Evolutionary conservation across 1,284 basidiomycete species (phyloP).

Genomic region (Rhodotorula sp.): DNA sequence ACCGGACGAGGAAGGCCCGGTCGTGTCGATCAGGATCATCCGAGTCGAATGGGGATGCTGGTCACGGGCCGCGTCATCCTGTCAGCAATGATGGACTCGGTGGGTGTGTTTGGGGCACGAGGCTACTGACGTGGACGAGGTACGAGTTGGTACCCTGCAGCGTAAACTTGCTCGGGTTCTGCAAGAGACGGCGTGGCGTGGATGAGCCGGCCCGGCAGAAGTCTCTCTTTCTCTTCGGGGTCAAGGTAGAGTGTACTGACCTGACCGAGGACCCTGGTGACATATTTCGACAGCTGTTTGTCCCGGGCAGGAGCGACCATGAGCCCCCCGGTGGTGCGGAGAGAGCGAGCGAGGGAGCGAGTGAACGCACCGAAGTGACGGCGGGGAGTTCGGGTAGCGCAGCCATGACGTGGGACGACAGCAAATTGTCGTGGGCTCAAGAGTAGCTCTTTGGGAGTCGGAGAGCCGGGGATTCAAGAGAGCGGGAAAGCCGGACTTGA

Average conservation of each 20-base stretch:
- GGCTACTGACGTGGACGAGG: slow-evolving; percentile 57
- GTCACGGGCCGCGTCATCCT: not conserved
- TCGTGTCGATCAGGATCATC: slow-evolving; percentile 78
- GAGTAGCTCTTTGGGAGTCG: too few species aligned
- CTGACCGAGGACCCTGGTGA: slow-evolving; percentile 22
- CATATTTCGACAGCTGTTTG: slow-evolving; percentile 15
- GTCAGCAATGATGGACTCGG: too few species aligned
- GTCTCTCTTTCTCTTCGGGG: too few species aligned
- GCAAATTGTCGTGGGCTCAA: too few species aligned
- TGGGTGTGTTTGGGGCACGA: too few species aligned
- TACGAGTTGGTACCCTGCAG: slow-evolving; percentile 95
- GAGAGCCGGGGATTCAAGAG: too few species aligned
- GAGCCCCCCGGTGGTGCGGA: too few species aligned
- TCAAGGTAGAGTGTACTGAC: not conserved
- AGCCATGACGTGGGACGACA: not conserved
- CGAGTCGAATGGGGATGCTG: slow-evolving; percentile 53
- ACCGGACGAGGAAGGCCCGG: slow-evolving; percentile 57
- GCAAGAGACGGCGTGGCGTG: not conserved
- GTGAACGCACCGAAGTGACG: slow-evolving; percentile 2
- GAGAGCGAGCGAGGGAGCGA: not conserved
- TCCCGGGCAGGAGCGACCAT: too few species aligned
- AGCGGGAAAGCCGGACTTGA: too few species aligned
- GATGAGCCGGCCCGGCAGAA: not conserved
- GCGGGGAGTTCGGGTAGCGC: slow-evolving; percentile 10
- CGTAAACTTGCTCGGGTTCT: slow-evolving; percentile 72